A percentile compares a stretch with the other conserved stretches of the same genome.
phyloP scores from a whole-genome alignment of 192 early-diverging fungal species.

The Coemansia sp. region DNA sequence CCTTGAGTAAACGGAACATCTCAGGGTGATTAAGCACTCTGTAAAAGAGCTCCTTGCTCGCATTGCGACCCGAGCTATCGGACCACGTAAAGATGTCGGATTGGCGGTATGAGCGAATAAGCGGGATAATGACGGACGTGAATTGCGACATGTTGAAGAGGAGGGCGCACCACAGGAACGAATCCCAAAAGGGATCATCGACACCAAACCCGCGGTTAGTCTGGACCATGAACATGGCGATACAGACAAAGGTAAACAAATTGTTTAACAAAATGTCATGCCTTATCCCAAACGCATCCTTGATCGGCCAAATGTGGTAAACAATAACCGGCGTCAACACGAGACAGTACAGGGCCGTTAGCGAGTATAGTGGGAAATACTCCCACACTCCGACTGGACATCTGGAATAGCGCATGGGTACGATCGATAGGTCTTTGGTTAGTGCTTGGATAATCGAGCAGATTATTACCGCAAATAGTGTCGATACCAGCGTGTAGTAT shows the following conservation, averaged over 20 bases:
- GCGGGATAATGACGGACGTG: slow-evolving; percentile 49
- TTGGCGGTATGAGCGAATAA: slow-evolving; percentile 47
- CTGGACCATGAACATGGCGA: slow-evolving; percentile 54
- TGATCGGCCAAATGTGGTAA: slow-evolving; percentile 53
- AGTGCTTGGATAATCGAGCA: slow-evolving; percentile 48
- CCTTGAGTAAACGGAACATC: slow-evolving; percentile 48
- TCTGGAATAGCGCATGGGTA: slow-evolving; percentile 41
- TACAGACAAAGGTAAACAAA: slow-evolving; percentile 48
- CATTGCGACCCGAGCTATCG: slow-evolving; percentile 30
- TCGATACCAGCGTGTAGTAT: slow-evolving; percentile 37
- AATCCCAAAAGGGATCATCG: slow-evolving; percentile 50
- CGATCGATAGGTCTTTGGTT: slow-evolving; percentile 43
- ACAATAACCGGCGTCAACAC: slow-evolving; percentile 48
- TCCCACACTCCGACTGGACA: slow-evolving; percentile 54
- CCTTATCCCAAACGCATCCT: slow-evolving; percentile 50
- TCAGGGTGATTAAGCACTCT: slow-evolving; percentile 51
- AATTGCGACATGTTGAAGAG: slow-evolving; percentile 54
- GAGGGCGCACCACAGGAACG: slow-evolving; percentile 49
- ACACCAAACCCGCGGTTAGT: slow-evolving; percentile 45
- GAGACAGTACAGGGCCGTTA: slow-evolving; percentile 45
- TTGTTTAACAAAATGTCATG: slow-evolving; percentile 54
- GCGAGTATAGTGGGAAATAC: slow-evolving; percentile 51
- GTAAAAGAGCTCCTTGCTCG: slow-evolving; percentile 52
- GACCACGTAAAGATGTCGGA: slow-evolving; percentile 46
- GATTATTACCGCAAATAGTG: slow-evolving; percentile 35